Evolutionary conservation across 2,329 filamentous ascomycete genomes (phyloP), one percentile per base, ranked within the genome.

Genomic region (Blastomyces emzantsi): DNA sequence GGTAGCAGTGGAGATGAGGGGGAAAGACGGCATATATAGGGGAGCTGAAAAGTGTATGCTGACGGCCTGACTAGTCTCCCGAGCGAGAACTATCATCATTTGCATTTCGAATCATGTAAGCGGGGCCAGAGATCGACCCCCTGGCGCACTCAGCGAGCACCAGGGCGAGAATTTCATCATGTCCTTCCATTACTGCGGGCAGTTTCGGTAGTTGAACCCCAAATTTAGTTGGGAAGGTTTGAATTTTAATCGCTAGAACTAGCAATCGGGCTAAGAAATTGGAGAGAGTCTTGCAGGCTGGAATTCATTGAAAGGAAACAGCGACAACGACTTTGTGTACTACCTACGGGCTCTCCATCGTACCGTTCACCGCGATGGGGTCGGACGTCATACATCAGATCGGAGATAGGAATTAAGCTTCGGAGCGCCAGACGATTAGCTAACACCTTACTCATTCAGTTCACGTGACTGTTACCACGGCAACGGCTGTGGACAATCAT

Each of bases 391-490:
- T 4, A 30, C 28, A 30, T 30, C 28, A 30, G 28, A 4, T 30
- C 28, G 41, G 41, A 43, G 13, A 15, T 43, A 43, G 41, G 41
- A 19, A 17, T 17, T 43, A 15, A 19, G 15, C 15, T 43, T 1
- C 3, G 30, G 33, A 33, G 33, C 33, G 30, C 4, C 28, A 33
- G 9, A 36, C 9, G 33, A 30, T 45, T 59, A 59, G 3, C 5
- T 28, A 45, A 47, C 1, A 11, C 2, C 8, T 60, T 41, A 60
- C 41, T 60, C 47, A 47, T 9, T 6, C 0, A 9, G 22, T n/a
- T 7, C 57, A 60, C 41, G 57, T 60, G 57, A 28, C 17, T 45
- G 57, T 60, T 60, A 9, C 43, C 57, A 47, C 39, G 57, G 57
- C 57, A 60, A 60, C 57, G 4, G 43, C 2, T 1, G 7, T 17